phyloP scores from a whole-genome alignment of 768 basidiomycete genomes.

The Amanita rubescens region DNA sequence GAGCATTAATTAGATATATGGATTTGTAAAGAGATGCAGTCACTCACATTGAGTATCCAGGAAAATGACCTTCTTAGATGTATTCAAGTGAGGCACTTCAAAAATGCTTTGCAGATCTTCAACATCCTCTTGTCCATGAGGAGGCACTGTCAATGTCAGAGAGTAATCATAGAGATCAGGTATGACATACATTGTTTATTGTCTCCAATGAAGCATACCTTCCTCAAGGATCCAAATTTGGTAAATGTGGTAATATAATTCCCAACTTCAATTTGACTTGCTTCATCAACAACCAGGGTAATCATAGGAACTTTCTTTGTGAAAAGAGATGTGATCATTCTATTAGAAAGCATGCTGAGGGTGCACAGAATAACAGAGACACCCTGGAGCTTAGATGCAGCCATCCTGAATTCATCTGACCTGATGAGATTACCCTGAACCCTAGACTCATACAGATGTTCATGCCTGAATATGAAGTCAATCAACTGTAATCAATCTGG shows the following conservation, averaged over 20 bases:
- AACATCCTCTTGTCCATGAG: slow-evolving; percentile 67
- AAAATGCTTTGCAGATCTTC: slow-evolving; percentile 66
- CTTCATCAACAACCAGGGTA: slow-evolving; percentile 57
- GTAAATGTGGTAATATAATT: slow-evolving; percentile 37
- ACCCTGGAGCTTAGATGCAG: slow-evolving; percentile 22
- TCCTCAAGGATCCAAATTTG: slow-evolving; percentile 35
- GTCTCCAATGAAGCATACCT: slow-evolving; percentile 60
- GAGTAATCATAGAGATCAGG: slow-evolving; percentile 11
- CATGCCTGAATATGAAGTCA: slow-evolving; percentile 51
- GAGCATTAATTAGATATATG: slow-evolving; percentile 8
- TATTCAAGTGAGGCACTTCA: slow-evolving; percentile 57
- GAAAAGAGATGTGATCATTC: slow-evolving; percentile 22
- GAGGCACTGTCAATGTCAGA: slow-evolving; percentile 50
- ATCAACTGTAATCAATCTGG: slow-evolving; percentile 1
- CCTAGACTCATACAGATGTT: slow-evolving; percentile 59
- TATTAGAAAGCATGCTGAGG: slow-evolving; percentile 62
- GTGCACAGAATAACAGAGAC: slow-evolving; percentile 68
- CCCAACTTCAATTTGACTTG: slow-evolving; percentile 59
- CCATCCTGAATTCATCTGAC: slow-evolving; percentile 29
- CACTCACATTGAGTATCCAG: slow-evolving; percentile 77
- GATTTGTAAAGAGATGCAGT: slow-evolving; percentile 18
- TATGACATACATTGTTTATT: slow-evolving; percentile 49
- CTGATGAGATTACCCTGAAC: slow-evolving; percentile 45
- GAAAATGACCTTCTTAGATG: slow-evolving; percentile 33
- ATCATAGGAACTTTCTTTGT: slow-evolving; percentile 32